phyloP scores from a whole-genome alignment of 805 yeast species.

The Dipodascus albidus region DNA sequence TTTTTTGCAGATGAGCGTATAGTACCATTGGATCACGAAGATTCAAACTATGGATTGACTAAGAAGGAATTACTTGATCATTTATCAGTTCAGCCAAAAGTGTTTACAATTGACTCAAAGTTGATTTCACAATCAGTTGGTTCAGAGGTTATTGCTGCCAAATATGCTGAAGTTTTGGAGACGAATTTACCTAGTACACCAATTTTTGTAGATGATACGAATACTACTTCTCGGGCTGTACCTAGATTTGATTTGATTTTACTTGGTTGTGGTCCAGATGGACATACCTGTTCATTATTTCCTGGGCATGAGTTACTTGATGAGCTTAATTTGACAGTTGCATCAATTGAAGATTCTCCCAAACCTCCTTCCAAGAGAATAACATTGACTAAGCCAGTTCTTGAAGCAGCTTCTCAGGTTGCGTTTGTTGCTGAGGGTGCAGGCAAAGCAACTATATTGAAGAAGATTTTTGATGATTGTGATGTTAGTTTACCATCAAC shows the following conservation, averaged over 20 bases:
- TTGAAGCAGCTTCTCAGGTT: conserved; percentile 41
- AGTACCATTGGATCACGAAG: conserved; percentile 71
- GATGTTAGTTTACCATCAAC: conserved; percentile 47
- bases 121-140: conserved; percentile 46
- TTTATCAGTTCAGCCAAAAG: conserved; percentile 40
- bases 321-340: conserved; percentile 42
- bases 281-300: conserved; percentile 88
- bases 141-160: conserved; percentile 44
- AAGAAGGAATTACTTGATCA: conserved; percentile 46
- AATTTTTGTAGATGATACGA: background rate
- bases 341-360: conserved; percentile 71
- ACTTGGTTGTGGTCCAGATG: conserved; percentile 92
- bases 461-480: conserved; percentile 48
- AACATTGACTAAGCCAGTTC: conserved; percentile 73
- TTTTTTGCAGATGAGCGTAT: conserved; percentile 87
- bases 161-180: conserved; percentile 44
- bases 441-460: conserved; percentile 63
- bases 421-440: conserved; percentile 88
- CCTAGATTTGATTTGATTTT: conserved; percentile 48
- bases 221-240: background rate
- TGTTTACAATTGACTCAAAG: conserved; percentile 53
- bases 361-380: conserved; percentile 91
- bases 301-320: conserved; percentile 66
- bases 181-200: conserved; percentile 33
- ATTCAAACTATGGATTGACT: conserved; percentile 79